Evolutionary conservation across 2,329 filamentous ascomycete species (phyloP), one percentile per base, ranked within the genome.

Genomic region (Xylariaceae sp.): DNA sequence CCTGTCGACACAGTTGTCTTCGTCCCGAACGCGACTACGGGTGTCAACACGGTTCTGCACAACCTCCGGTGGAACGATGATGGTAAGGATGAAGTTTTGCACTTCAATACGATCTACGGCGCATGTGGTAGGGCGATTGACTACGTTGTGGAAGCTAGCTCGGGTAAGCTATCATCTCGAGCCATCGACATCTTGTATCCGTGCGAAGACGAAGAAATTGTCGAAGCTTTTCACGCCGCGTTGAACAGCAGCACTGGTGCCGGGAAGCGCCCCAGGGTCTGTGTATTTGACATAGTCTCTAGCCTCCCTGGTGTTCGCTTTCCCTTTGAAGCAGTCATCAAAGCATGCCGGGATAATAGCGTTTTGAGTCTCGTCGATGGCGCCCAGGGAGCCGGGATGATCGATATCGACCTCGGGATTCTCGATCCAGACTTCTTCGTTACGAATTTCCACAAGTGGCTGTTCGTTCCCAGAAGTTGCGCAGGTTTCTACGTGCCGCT

Each of bases 401-500:
- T 96, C 7, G 76, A 80, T 1, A 70, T 96, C 7, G 81, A 95
- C 68, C 71, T 96, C 13, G 59, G 67, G 0, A 69, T 72, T 3
- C 72, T 91, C 2, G 81, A 91, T 58, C 85, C 90, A 0, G 92
- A 96, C 70, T 96, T 95, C 72, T 89, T 95, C 65, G 80, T 92
- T 13, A 86, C 80, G 51, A 96, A 96, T 69, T 89, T 85, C 63
- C 89, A 95, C 74, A 95, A 95, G 75, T 97, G 92, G 92, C 82
- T 96, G 7, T 85, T 83, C 65, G 81, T 83, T 0, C 92, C 92
- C 0, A 84, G 92, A 30, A 87, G 86, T 15, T 91, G 87, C 67
- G 90, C 90, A 2, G 75, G 94, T 3, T 81, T 96, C 60, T 87
- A 95, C 70, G 88, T 94, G 1, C 88, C 91, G 0, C 55, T 76